These are phyloP conservation scores for Phytopythium boreale DNA, from an alignment of 352 stramenopile species.

Conservation along the genomic window DNA sequence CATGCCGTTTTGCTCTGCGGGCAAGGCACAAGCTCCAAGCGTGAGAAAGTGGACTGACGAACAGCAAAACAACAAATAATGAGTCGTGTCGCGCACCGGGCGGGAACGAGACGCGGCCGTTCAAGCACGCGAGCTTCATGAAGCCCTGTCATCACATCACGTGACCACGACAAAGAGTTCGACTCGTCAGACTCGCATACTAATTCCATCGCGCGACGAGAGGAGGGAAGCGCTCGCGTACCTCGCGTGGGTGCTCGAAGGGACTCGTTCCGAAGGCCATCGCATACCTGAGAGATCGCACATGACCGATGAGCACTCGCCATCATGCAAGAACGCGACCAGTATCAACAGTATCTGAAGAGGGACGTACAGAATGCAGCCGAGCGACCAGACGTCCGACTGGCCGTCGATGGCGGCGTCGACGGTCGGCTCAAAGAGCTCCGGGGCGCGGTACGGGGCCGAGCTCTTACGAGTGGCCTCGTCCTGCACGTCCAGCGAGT, in stretches of 20 bases:
- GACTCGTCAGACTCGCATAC: neutral
- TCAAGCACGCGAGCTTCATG: conserved; percentile 81
- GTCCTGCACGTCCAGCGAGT: conserved; percentile 77
- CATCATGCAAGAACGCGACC: neutral
- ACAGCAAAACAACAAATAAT: neutral
- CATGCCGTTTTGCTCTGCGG: conserved; percentile 56
- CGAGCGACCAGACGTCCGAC: conserved; percentile 83
- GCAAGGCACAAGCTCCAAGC: neutral
- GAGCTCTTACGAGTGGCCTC: conserved; percentile 82
- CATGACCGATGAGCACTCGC: neutral
- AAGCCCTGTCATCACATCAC: conserved; percentile 47
- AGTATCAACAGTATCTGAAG: conserved; percentile 1
- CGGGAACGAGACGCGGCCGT: conserved; percentile 73
- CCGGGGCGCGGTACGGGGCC: conserved; percentile 75
- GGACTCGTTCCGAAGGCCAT: conserved; percentile 84
- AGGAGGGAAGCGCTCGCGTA: conserved; percentile 5
- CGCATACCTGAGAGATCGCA: conserved; percentile 38
- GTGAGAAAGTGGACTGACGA: neutral
- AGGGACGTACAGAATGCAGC: conserved; percentile 67
- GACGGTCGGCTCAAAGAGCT: conserved; percentile 77
- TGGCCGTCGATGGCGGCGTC: conserved; percentile 70
- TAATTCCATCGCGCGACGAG: neutral
- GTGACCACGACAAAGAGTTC: neutral
- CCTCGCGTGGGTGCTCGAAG: conserved; percentile 76
- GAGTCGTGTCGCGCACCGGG: conserved; percentile 26